These are phyloP conservation scores for Zoysia matrella DNA, from an alignment of 202 grass and related monocot genomes.

Conservation along the genomic window DNA sequence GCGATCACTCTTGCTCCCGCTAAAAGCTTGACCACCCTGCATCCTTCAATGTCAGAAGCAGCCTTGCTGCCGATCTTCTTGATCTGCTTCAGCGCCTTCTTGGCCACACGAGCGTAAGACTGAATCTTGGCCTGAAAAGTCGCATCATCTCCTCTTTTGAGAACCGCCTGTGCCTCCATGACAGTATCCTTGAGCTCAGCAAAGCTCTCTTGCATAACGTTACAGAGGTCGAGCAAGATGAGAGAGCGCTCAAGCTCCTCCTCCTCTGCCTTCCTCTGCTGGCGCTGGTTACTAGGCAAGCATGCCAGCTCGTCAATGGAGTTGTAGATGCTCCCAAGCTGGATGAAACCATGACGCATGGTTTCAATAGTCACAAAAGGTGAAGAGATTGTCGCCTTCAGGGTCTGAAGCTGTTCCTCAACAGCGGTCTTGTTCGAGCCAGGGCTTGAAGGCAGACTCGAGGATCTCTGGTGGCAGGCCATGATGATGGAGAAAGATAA, in stretches of 20 bases:
- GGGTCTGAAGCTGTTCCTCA: constrained; percentile 43
- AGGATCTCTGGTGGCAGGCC: constrained; percentile 50
- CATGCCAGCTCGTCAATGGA: constrained; percentile 44
- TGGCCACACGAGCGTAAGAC: constrained; percentile 39
- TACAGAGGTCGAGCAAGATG: constrained; percentile 65
- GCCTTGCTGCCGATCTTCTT: constrained; percentile 16
- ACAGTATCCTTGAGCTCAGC: constrained; percentile 38
- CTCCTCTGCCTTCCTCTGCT: constrained; percentile 32
- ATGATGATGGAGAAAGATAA: constrained; percentile 16
- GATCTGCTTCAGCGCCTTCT: constrained; percentile 58
- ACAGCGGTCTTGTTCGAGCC: constrained; percentile 29
- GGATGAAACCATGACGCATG: constrained; percentile 37
- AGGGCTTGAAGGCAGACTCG: constrained; percentile 37
- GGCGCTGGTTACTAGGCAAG: constrained; percentile 44
- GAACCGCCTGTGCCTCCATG: constrained; percentile 39
- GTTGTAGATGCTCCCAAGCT: constrained; percentile 42
- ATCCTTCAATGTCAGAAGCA: constrained; percentile 18
- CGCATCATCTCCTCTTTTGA: constrained; percentile 40
- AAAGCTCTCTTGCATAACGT: constrained; percentile 50
- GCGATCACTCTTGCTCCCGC: constrained; percentile 39
- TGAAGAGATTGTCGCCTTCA: constrained; percentile 23
- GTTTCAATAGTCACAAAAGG: constrained; percentile 17
- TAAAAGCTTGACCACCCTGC: constrained; percentile 29
- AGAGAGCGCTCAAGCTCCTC: constrained; percentile 30
- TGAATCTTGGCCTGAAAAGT: constrained; percentile 23